A percentile compares a stretch with the other conserved stretches of the same genome.
phyloP scores from a whole-genome alignment of 2,329 filamentous ascomycete genomes.

The Neofusicoccum sp. region DNA sequence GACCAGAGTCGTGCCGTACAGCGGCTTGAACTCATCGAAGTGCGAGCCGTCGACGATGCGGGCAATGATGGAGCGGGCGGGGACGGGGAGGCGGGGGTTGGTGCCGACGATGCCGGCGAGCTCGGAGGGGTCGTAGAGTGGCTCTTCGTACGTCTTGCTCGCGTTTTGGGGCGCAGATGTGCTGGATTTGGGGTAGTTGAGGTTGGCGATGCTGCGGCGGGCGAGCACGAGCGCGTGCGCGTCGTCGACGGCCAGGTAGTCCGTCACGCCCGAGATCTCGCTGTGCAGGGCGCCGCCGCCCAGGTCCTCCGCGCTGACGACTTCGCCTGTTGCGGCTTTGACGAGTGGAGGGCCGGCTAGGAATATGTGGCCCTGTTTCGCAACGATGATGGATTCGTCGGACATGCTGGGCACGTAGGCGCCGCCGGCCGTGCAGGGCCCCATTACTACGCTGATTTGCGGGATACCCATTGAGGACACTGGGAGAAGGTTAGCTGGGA shows the following conservation, averaged over 20 bases:
- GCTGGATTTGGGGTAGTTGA: slow-evolving; percentile 73
- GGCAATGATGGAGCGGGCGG: slow-evolving; percentile 87
- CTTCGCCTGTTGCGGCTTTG: slow-evolving; percentile 93
- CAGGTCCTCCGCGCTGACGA: slow-evolving; percentile 86
- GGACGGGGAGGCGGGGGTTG: slow-evolving; percentile 82
- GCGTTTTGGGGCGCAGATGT: slow-evolving; percentile 35
- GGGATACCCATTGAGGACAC: slow-evolving; percentile 86
- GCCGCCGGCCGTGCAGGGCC: slow-evolving; percentile 91
- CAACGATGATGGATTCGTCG: slow-evolving; percentile 95
- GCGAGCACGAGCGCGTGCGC: slow-evolving; percentile 88
- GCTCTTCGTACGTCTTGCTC: slow-evolving; percentile 63
- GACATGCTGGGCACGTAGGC: slow-evolving; percentile 98
- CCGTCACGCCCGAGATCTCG: slow-evolving; percentile 87
- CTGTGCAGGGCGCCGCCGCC: slow-evolving; percentile 89
- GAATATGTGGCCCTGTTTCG: slow-evolving; percentile 96
- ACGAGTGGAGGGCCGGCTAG: slow-evolving; percentile 91
- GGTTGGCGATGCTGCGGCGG: slow-evolving; percentile 79
- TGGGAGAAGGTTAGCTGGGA: slow-evolving; percentile 17
- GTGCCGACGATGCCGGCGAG: slow-evolving; percentile 87
- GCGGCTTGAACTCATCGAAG: slow-evolving; percentile 92
- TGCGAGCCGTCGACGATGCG: slow-evolving; percentile 88
- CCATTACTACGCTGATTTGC: slow-evolving; percentile 95
- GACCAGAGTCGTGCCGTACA: slow-evolving; percentile 86
- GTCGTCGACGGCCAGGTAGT: slow-evolving; percentile 93
- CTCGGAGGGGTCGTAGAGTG: slow-evolving; percentile 77